phyloP scores from a whole-genome alignment of 1,139 yeast species.

The Suhomyces kunorum region DNA sequence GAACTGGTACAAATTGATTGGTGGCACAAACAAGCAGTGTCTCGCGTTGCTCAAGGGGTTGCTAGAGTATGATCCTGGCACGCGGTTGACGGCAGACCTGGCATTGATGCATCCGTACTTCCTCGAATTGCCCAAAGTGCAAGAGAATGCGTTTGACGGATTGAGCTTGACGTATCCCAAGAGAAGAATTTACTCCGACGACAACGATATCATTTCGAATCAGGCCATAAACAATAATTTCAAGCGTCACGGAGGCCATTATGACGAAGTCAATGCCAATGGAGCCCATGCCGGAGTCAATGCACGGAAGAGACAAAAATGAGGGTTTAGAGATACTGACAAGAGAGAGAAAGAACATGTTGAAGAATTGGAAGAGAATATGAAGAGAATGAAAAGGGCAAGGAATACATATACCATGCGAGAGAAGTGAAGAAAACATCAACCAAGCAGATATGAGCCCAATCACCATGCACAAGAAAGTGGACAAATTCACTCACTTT shows the following conservation, averaged over 20 bases:
- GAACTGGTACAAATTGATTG: conserved; percentile 83
- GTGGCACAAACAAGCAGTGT: conserved; percentile 70
- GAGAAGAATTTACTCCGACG: conserved; percentile 76
- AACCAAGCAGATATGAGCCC: too few relatives aligned
- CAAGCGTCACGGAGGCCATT: conserved; percentile 27
- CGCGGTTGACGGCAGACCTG: conserved; percentile 65
- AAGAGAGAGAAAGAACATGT: too few relatives aligned
- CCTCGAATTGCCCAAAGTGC: conserved; percentile 63
- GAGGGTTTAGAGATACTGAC: neutral
- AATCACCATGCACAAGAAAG: too few relatives aligned
- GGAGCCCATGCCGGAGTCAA: conserved; percentile 8
- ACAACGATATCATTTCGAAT: conserved; percentile 58
- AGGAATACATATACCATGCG: neutral
- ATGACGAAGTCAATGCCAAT: conserved; percentile 12
- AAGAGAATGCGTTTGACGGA: conserved; percentile 70
- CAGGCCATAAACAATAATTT: conserved; percentile 19
- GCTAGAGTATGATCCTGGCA: conserved; percentile 81
- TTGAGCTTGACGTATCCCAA: conserved; percentile 65
- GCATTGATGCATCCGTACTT: conserved; percentile 81
- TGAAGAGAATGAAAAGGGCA: too few relatives aligned
- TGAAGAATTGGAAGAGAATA: too few relatives aligned
- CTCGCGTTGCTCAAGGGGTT: conserved; percentile 62
- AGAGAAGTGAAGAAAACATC: too few relatives aligned
- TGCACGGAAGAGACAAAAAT: conserved; percentile 32
- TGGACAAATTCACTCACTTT: too few relatives aligned